Conservation (phyloP, 2,329 filamentous ascomycete species). For the Colletotrichum phormii region DNA sequence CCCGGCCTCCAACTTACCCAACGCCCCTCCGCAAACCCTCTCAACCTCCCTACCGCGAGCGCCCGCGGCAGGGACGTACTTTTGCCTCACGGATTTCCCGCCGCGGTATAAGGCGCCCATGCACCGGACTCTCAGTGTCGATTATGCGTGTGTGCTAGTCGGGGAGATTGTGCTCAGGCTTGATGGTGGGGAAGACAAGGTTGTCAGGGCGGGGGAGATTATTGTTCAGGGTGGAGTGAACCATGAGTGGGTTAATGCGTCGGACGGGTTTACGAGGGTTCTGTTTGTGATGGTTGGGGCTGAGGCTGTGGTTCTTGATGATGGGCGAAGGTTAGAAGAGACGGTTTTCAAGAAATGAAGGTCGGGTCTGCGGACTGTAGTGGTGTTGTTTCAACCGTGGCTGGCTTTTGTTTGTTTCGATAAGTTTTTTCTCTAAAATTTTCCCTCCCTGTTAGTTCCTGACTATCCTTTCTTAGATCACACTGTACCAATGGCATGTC, state of each 20-base stretch:
- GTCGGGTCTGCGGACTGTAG: rapidly evolving
- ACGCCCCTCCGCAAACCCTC: background rate
- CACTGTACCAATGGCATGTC: no score
- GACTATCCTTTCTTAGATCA: no score
- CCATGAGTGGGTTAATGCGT: background rate
- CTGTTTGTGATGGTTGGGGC: background rate
- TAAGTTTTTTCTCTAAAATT: no score
- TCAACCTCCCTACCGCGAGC: background rate
- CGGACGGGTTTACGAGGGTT: background rate
- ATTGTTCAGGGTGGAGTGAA: background rate
- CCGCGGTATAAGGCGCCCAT: background rate
- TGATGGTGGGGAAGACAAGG: background rate
- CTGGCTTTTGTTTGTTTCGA: rapidly evolving
- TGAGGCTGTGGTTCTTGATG: background rate
- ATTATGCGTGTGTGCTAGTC: background rate
- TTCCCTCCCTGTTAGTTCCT: no score
- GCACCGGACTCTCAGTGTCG: background rate
- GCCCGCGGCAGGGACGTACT: background rate
- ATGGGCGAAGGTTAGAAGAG: background rate
- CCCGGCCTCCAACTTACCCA: background rate
- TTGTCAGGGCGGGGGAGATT: background rate
- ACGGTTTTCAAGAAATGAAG: background rate
- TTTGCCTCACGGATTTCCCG: background rate
- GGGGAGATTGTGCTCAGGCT: background rate
- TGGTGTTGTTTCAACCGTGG: no score